A percentile compares a stretch with the other conserved stretches of the same genome.
Evolutionary conservation across 768 basidiomycete species (phyloP).

Genomic region (Tulasnella sp.): DNA sequence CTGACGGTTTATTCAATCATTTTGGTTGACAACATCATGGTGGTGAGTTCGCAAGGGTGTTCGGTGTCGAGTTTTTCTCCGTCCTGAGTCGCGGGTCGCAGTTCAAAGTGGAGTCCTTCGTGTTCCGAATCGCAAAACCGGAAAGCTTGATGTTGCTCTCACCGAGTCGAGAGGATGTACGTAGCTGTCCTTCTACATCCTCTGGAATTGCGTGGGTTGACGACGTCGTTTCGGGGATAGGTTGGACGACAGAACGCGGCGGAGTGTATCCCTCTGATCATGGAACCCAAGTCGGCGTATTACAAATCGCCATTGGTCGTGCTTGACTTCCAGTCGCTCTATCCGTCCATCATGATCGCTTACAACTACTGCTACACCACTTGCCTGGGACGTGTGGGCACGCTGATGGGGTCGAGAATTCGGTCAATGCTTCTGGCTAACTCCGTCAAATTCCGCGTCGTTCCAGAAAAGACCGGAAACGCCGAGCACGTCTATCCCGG

Average conservation of each 20-base stretch:
- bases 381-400: slow-evolving; percentile 75
- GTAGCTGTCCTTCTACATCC: no score
- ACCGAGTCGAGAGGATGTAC: slow-evolving; percentile 74
- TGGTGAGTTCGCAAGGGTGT: slow-evolving; percentile 89
- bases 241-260: slow-evolving; percentile 94
- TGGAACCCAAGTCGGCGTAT: slow-evolving; percentile 83
- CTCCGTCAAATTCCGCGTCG: no score
- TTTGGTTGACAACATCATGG: background rate
- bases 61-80: slow-evolving; percentile 93
- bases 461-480: no score
- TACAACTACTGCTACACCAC: slow-evolving; percentile 98
- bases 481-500: no score
- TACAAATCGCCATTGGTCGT: no score
- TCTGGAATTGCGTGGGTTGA: no score
- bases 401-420: no score
- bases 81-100: slow-evolving; percentile 93
- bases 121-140: slow-evolving; percentile 97
- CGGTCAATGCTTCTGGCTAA: no score
- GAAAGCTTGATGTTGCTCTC: slow-evolving; percentile 86
- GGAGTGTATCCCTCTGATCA: slow-evolving; percentile 43
- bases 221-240: slow-evolving; percentile 30
- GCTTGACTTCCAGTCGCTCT: no score
- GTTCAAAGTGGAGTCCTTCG: slow-evolving; percentile 97
- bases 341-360: no score
- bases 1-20: background rate